These are phyloP conservation scores for Nepenthes alata DNA, from an alignment of 179 eudicot genomes.

Conservation along the genomic window DNA sequence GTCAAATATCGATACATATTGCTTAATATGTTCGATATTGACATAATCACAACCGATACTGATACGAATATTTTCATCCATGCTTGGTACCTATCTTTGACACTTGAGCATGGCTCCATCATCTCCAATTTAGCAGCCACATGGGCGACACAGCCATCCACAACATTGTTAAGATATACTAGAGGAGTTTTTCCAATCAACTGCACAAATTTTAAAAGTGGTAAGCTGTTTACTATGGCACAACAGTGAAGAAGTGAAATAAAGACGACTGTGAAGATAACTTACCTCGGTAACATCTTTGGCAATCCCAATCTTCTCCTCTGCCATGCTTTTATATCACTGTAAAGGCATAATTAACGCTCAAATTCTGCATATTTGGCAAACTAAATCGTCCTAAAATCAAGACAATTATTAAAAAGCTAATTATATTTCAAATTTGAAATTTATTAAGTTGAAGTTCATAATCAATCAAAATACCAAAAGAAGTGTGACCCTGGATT, in stretches of 20 bases:
- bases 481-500: too few relatives aligned
- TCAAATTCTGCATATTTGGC: too few relatives aligned
- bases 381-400: too few relatives aligned
- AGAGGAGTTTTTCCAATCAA: conserved; percentile 12
- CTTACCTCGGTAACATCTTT: conserved; percentile 1
- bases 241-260: not conserved
- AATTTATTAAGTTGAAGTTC: too few relatives aligned
- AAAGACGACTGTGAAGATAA: not conserved
- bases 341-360: not conserved
- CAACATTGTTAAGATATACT: conserved; percentile 10
- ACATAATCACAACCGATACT: too few relatives aligned
- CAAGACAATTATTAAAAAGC: too few relatives aligned
- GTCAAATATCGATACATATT: too few relatives aligned
- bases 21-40: too few relatives aligned
- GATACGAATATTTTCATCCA: too few relatives aligned
- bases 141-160: conserved; percentile 10
- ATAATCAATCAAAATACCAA: too few relatives aligned
- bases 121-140: conserved; percentile 14
- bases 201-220: not conserved
- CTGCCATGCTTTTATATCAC: not conserved
- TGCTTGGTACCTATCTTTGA: conserved; percentile 8
- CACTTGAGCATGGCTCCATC: conserved; percentile 15
- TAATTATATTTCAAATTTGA: too few relatives aligned
- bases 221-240: not conserved
- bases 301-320: not conserved